Conservation (phyloP, 2,329 filamentous ascomycete genomes). For the Phialemoniopsis sp. region DNA sequence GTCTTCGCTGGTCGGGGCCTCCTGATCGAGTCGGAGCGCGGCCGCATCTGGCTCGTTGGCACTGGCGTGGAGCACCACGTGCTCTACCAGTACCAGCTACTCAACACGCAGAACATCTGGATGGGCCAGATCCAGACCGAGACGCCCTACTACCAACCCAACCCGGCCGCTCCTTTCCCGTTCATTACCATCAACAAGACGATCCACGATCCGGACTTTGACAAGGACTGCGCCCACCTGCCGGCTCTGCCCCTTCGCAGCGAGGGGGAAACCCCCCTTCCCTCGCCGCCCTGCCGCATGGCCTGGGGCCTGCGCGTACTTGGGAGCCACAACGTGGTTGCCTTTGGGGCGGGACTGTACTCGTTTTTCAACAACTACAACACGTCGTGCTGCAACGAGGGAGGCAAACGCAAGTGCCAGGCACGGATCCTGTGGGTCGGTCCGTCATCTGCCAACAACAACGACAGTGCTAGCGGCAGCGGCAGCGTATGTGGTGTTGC, state of each 20-base stretch:
- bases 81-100: conserved; percentile 66
- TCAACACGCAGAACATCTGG: conserved; percentile 55
- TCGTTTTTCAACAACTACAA: conserved; percentile 65
- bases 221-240: conserved; percentile 24
- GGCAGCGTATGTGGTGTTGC: too few relatives aligned
- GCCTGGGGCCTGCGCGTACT: conserved; percentile 64
- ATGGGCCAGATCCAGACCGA: conserved; percentile 66
- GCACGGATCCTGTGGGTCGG: conserved; percentile 29
- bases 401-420: conserved; percentile 35
- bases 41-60: conserved; percentile 57
- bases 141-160: conserved; percentile 68
- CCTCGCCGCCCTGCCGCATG: conserved; percentile 39
- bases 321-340: conserved; percentile 45
- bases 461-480: conserved; percentile 3
- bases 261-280: conserved; percentile 7
- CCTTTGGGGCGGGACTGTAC: conserved; percentile 63
- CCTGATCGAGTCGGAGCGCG: conserved; percentile 36
- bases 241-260: not conserved
- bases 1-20: conserved; percentile 46
- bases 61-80: conserved; percentile 62
- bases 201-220: conserved; percentile 49
- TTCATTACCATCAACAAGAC: conserved; percentile 37
- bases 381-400: conserved; percentile 35
- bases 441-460: conserved; percentile 4
- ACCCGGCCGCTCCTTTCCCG: conserved; percentile 52